A percentile compares a stretch with the other conserved stretches of the same genome.
Evolutionary conservation across 768 basidiomycete species (phyloP).

Genomic region (Nevesoporus exiguus): DNA sequence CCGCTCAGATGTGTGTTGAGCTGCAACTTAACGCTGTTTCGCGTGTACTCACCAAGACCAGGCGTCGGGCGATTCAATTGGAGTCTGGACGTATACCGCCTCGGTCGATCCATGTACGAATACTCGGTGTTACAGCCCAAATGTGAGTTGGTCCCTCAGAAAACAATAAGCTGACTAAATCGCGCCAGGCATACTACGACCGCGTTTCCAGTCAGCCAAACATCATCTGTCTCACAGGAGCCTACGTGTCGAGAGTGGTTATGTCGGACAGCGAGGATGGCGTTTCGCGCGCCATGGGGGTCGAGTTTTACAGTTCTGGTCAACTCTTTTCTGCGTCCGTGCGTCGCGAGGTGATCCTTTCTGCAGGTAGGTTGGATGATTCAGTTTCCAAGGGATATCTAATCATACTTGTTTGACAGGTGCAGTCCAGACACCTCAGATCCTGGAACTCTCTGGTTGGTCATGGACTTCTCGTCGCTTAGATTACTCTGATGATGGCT

Average conservation of each 20-base stretch:
- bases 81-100: conserved; percentile 16
- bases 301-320: conserved; percentile 21
- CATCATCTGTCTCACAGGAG: conserved; percentile 23
- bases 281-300: conserved; percentile 14
- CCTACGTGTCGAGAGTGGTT: conserved; percentile 23
- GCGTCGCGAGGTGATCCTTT: conserved; percentile 20
- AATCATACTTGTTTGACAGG: conserved; percentile 8
- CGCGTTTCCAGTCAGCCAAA: conserved; percentile 20
- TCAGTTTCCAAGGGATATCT: neutral
- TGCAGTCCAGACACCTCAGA: conserved; percentile 33
- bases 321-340: conserved; percentile 16
- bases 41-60: neutral
- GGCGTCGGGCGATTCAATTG: conserved; percentile 16
- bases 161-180: neutral
- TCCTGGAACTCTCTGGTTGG: conserved; percentile 34
- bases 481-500: neutral
- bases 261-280: conserved; percentile 5
- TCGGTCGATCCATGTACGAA: conserved; percentile 16
- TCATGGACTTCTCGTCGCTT: no score
- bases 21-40: neutral
- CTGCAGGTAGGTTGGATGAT: conserved; percentile 9
- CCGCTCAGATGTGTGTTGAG: conserved; percentile 5
- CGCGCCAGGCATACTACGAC: conserved; percentile 17
- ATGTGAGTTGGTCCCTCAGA: conserved; percentile 3
- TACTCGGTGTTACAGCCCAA: conserved; percentile 15